Evolutionary conservation across 2,329 filamentous ascomycete species (phyloP), one percentile per base, ranked within the genome.

Genomic region (Cytospora chrysosperma): DNA sequence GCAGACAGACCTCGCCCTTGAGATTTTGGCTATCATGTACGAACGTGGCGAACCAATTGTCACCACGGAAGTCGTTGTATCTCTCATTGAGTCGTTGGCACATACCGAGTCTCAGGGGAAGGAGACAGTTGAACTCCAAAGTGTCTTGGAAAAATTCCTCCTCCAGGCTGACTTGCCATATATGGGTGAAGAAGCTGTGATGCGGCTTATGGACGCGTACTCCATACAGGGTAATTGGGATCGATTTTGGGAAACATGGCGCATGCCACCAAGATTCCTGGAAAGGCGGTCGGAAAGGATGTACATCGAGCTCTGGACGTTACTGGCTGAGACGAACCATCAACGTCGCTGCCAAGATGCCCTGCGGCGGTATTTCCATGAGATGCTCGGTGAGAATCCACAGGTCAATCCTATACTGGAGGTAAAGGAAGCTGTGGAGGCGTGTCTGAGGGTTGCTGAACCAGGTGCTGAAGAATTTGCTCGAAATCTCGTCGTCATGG

Each of bases 231-330:
- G 72, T 21, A 75, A 86, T 67, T 88, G 85, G 80, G 72, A 79
- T 19, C 76, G 77, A 7, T 85, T 90, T 69, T 89, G 85, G 86
- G 78, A 84, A 24, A 70, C 80, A 12, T 91, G 88, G 79, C 80
- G 81, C 61, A 78, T 81, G 62, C 80, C 85, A 4, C 75, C 86
- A 17, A 77, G 82, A 49, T 80, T 82, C 68, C 74, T 79, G 47
- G 70, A 73, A 10, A 69, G 77, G 1, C 83, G 88, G 24, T 81
- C 82, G 0, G 70, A 76, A n/a, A 71, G 72, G 19, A 77, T 88
- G 67, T 91, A 91, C 70, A 72, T 75, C 4, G 75, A 81, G 37
- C 75, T 87, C 28, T 88, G 85, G 70, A 67, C 72, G 17, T 70
- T 77, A 30, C 78, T 87, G 59, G 80, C 82, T 1, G 70, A 75